Evolutionary conservation across 129 eudicot species (phyloP).

Genomic region (Ambrosia artemisiifolia): DNA sequence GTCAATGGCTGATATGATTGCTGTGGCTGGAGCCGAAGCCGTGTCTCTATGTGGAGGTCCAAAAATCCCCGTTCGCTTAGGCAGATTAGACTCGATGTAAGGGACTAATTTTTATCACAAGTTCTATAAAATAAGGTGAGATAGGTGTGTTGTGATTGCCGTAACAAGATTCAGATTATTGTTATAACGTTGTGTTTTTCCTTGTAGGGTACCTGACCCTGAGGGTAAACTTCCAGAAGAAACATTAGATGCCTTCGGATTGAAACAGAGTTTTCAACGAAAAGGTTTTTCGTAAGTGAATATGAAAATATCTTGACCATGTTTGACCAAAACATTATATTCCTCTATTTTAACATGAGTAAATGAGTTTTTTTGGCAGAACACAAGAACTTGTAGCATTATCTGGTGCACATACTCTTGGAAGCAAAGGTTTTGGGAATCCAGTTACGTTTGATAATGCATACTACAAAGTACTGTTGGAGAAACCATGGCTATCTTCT

Average conservation of each 20-base stretch:
- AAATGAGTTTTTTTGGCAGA: no score
- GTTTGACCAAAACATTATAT: conserved; percentile 11
- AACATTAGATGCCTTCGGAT: conserved; percentile 61
- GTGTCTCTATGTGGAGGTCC: conserved; percentile 94
- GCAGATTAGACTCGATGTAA: conserved; percentile 88
- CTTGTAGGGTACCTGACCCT: conserved; percentile 76
- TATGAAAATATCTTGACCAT: conserved; percentile 19
- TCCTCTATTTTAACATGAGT: background rate
- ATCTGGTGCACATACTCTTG: conserved; percentile 98
- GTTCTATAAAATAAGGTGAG: conserved; percentile 31
- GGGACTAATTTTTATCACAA: conserved; percentile 16
- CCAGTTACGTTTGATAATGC: conserved; percentile 76
- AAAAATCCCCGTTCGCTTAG: conserved; percentile 63
- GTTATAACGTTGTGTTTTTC: conserved; percentile 21
- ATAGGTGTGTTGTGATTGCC: conserved; percentile 8
- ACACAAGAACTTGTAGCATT: conserved; percentile 90
- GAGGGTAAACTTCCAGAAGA: conserved; percentile 93
- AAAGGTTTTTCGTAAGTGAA: conserved; percentile 95
- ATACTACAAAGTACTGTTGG: conserved; percentile 82
- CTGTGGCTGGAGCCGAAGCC: conserved; percentile 93
- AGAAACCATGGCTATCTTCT: conserved; percentile 81
- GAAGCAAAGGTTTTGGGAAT: conserved; percentile 93
- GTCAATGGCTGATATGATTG: conserved; percentile 90
- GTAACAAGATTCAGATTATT: conserved; percentile 10
- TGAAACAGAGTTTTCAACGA: conserved; percentile 61